Evolutionary conservation across 805 yeast genomes (phyloP).

Genomic region (Saccharomyces cerevisiae): DNA sequence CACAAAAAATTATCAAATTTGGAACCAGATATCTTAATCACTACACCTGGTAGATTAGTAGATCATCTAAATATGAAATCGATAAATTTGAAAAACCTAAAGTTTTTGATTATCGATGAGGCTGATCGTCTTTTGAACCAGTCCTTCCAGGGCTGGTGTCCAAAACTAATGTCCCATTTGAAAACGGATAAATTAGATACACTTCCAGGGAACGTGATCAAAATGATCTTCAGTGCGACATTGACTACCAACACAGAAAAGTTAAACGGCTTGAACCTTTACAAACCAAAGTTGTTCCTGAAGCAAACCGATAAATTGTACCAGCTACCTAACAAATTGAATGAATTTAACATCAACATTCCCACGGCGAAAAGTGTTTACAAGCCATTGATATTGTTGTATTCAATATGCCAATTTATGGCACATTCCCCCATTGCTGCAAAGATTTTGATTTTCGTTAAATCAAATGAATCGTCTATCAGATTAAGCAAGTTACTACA

Average conservation of each 20-base stretch:
- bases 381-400: slow-evolving; percentile 70
- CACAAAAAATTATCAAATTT: slow-evolving; percentile 37
- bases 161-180: slow-evolving; percentile 37
- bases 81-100: slow-evolving; percentile 43
- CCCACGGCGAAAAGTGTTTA: slow-evolving; percentile 36
- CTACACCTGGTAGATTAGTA: slow-evolving; percentile 79
- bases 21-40: slow-evolving; percentile 58
- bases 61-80: slow-evolving; percentile 48
- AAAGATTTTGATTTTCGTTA: slow-evolving; percentile 26
- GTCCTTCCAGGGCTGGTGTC: slow-evolving; percentile 88
- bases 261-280: slow-evolving; percentile 59
- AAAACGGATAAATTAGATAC: slow-evolving; percentile 25
- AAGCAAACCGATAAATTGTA: slow-evolving; percentile 63
- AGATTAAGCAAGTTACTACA: slow-evolving; percentile 53
- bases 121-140: slow-evolving; percentile 80
- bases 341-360: slow-evolving; percentile 34
- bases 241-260: slow-evolving; percentile 89
- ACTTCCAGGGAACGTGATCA: slow-evolving; percentile 37
- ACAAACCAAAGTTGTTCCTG: slow-evolving; percentile 57
- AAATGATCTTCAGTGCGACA: slow-evolving; percentile 86
- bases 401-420: slow-evolving; percentile 33
- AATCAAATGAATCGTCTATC: slow-evolving; percentile 71
- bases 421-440: slow-evolving; percentile 1
- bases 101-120: slow-evolving; percentile 67
- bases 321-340: slow-evolving; percentile 48